Conservation (phyloP, 257 asterid genomes). For the Osmanthus fragrans region DNA sequence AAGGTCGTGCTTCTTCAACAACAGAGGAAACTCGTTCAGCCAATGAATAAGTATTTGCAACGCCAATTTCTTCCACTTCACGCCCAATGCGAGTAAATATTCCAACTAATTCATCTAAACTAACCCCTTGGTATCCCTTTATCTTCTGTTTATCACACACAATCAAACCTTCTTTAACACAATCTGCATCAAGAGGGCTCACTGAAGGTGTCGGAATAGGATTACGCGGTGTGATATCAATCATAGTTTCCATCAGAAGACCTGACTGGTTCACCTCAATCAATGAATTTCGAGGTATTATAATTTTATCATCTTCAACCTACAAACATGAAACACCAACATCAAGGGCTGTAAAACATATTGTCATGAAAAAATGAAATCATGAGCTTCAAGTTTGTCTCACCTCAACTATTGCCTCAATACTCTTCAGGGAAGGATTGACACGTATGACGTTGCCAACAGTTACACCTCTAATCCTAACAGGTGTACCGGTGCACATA, state of each 20-base stretch:
- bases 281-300: slow-evolving; percentile 82
- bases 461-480: slow-evolving; percentile 88
- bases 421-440: slow-evolving; percentile 75
- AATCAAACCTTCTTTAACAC: slow-evolving; percentile 82
- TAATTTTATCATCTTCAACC: slow-evolving; percentile 89
- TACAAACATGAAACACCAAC: slow-evolving; percentile 26
- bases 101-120: slow-evolving; percentile 96
- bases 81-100: slow-evolving; percentile 96
- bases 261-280: slow-evolving; percentile 98
- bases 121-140: slow-evolving; percentile 88
- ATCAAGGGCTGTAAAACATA: slow-evolving; percentile 15
- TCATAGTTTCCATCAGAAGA: slow-evolving; percentile 96
- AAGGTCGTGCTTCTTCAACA: slow-evolving; percentile 84
- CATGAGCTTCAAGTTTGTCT: slow-evolving; percentile 21
- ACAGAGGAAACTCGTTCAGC: slow-evolving; percentile 76
- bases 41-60: slow-evolving; percentile 64
- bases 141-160: slow-evolving; percentile 88
- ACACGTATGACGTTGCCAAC: slow-evolving; percentile 89
- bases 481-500: slow-evolving; percentile 88
- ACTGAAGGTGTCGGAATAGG: slow-evolving; percentile 79
- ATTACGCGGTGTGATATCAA: slow-evolving; percentile 86
- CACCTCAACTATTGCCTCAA: slow-evolving; percentile 93
- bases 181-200: slow-evolving; percentile 78
- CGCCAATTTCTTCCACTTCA: slow-evolving; percentile 83
- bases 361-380: slow-evolving; percentile 14